Evolutionary conservation across 257 asterid species (phyloP).

Genomic region (Perilla frutescens): DNA sequence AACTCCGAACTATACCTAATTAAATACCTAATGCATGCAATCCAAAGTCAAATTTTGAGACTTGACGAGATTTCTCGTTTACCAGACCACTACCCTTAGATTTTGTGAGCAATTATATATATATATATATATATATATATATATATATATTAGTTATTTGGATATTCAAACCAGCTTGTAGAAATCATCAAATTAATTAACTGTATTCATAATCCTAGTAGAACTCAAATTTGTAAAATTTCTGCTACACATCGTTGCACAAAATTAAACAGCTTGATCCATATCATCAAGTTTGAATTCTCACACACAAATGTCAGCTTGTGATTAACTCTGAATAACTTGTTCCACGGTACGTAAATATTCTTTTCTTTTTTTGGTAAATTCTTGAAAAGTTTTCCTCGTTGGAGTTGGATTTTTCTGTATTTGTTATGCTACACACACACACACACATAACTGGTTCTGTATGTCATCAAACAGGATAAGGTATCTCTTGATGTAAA

Average conservation of each 20-base stretch:
- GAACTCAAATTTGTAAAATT: neutral
- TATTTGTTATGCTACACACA: neutral
- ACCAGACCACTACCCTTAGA: conserved; percentile 30
- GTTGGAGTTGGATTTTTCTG: neutral
- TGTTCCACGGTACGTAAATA: neutral
- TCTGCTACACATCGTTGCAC: neutral
- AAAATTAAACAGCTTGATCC: no score
- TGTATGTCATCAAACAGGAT: neutral
- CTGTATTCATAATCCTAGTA: neutral
- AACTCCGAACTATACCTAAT: conserved; percentile 30
- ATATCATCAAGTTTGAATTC: no score
- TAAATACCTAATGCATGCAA: conserved; percentile 40
- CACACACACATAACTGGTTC: no score
- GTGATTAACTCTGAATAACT: neutral
- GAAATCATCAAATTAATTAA: neutral
- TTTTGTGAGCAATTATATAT: neutral
- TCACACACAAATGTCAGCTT: neutral
- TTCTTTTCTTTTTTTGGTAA: neutral
- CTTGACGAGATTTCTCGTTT: conserved; percentile 27
- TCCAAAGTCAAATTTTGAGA: conserved; percentile 23
- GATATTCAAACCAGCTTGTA: neutral
- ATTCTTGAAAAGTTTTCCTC: neutral
- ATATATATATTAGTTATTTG: neutral
- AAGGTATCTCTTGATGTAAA: neutral
- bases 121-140: no score